A percentile compares a stretch with the other conserved stretches of the same genome.
Evolutionary conservation across 768 basidiomycete genomes (phyloP).

Genomic region (Pholiota microspora): DNA sequence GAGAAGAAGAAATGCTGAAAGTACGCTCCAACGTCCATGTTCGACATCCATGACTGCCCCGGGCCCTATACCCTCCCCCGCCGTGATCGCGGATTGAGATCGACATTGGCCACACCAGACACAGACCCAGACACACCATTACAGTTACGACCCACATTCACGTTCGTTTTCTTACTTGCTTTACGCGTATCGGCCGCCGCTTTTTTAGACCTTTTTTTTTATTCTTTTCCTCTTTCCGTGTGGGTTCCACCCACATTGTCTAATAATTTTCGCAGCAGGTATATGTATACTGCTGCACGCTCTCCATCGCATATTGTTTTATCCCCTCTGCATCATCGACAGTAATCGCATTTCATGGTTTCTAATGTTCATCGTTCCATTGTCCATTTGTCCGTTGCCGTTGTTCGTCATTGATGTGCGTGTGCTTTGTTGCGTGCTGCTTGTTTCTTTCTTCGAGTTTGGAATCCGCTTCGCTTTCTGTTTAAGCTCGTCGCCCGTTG

Average conservation of each 20-base stretch:
- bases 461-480: background rate
- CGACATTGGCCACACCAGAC: slow-evolving; percentile 9
- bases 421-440: background rate
- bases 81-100: slow-evolving; percentile 1
- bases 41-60: slow-evolving; percentile 4
- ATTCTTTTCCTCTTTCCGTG: background rate
- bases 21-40: slow-evolving; percentile 3
- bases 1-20: background rate
- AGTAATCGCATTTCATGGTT: too few species aligned
- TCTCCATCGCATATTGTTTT: too few species aligned
- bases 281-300: too few species aligned
- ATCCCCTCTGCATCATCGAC: too few species aligned
- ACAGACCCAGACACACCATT: background rate
- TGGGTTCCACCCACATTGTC: background rate
- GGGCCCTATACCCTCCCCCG: background rate
- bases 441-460: background rate
- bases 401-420: background rate
- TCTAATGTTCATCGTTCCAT: too few species aligned
- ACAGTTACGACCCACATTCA: slow-evolving; percentile 7
- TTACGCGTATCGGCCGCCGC: background rate
- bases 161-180: slow-evolving; percentile 1
- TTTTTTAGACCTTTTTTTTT: background rate
- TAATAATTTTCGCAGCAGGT: background rate
- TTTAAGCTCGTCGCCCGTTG: background rate
- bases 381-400: too few species aligned